Conservation (phyloP, 345 rosid species). For the Melaleuca quinquenervia region DNA sequence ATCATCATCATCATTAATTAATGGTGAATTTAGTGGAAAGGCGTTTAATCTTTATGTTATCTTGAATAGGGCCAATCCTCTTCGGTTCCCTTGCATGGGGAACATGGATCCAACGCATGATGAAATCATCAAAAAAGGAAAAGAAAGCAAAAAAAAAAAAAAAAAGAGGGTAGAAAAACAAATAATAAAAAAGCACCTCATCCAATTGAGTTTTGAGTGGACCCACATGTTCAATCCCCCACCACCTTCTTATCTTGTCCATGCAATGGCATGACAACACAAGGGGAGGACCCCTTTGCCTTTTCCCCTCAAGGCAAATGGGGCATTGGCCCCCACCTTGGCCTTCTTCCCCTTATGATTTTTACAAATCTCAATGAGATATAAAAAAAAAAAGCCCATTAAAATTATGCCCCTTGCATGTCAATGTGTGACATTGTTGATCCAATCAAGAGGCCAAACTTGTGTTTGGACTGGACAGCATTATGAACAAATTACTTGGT, state of each 20-base stretch:
- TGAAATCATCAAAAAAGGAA: neutral
- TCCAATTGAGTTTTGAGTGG: no score
- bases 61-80: neutral
- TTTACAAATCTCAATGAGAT: neutral
- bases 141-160: neutral
- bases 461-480: neutral
- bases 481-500: neutral
- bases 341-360: neutral
- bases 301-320: neutral
- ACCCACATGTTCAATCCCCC: neutral
- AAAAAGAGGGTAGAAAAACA: no score
- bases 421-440: neutral
- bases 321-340: neutral
- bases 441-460: neutral
- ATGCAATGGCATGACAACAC: neutral
- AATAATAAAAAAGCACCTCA: no score
- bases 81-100: neutral
- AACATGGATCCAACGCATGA: neutral
- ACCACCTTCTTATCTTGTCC: neutral
- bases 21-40: neutral
- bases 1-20: neutral
- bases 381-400: neutral
- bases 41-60: neutral
- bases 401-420: neutral
- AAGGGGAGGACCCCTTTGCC: neutral